A percentile compares a stretch with the other conserved stretches of the same genome.
Conservation (phyloP, 345 rosid genomes). For the Syzygium aqueum region DNA sequence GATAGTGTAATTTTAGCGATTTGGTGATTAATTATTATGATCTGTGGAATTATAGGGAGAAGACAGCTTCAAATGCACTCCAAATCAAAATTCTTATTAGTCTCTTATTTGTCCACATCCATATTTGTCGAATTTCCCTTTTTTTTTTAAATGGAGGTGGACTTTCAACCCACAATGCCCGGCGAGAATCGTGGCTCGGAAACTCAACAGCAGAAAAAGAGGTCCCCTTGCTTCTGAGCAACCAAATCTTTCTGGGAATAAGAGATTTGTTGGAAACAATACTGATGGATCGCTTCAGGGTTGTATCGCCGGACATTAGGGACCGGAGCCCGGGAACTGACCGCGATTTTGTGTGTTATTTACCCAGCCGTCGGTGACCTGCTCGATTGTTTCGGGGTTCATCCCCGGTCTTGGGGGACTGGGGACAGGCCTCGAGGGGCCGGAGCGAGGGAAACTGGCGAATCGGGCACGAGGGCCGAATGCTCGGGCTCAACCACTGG, state of each 20-base stretch:
- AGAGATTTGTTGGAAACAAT: not conserved
- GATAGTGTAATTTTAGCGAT: not conserved
- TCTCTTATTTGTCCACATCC: not conserved
- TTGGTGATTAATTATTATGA: not conserved
- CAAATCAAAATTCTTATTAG: not conserved
- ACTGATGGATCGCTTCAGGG: too few relatives aligned
- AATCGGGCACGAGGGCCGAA: not conserved
- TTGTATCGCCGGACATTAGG: too few relatives aligned
- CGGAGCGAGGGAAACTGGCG: rapidly evolving
- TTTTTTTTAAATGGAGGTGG: not conserved
- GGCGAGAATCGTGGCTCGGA: slow-evolving; percentile 1
- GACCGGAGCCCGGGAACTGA: too few relatives aligned
- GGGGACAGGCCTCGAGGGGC: not conserved
- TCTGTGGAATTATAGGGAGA: not conserved
- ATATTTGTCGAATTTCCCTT: not conserved
- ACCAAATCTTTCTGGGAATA: not conserved
- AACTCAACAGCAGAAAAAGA: not conserved
- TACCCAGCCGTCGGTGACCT: not conserved
- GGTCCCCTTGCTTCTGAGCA: not conserved
- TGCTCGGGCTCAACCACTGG: not conserved
- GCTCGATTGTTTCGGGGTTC: not conserved
- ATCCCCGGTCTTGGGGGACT: not conserved
- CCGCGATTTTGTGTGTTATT: too few relatives aligned
- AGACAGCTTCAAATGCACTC: not conserved
- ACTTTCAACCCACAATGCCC: not conserved